These are phyloP conservation scores for Coemansia sp. DNA, from an alignment of 192 early-diverging fungal species.

Conservation along the genomic window DNA sequence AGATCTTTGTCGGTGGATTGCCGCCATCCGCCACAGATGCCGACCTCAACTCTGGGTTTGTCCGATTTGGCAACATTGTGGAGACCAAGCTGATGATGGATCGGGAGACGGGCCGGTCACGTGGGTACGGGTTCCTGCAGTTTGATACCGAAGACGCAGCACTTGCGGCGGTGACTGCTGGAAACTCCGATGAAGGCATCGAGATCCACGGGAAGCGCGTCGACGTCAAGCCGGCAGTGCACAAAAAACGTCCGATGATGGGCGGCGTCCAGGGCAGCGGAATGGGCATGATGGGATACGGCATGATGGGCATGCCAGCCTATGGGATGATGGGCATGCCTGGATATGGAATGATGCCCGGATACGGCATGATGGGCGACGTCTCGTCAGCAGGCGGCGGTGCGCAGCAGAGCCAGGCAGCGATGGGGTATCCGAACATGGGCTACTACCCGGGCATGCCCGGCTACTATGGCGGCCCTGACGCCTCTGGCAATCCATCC, in stretches of 20 bases:
- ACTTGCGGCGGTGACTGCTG: conserved; percentile 35
- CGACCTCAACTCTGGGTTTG: conserved; percentile 82
- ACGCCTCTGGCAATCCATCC: conserved; percentile 7
- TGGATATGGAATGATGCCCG: conserved; percentile 25
- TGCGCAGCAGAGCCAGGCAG: conserved; percentile 21
- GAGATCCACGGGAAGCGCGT: conserved; percentile 54
- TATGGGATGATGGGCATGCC: conserved; percentile 26
- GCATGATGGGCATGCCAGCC: conserved; percentile 6
- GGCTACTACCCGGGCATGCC: conserved; percentile 41
- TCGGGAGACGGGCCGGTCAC: conserved; percentile 78
- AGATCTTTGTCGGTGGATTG: conserved; percentile 93
- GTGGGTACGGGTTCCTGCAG: conserved; percentile 91
- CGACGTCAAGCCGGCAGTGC: conserved; percentile 48
- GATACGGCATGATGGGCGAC: conserved; percentile 17
- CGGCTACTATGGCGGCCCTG: conserved; percentile 31
- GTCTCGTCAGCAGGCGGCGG: conserved; percentile 15
- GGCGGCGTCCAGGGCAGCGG: not conserved
- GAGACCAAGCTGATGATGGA: conserved; percentile 89
- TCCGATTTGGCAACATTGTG: conserved; percentile 79
- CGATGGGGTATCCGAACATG: conserved; percentile 31
- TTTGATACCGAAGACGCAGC: conserved; percentile 81
- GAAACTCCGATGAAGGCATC: conserved; percentile 41
- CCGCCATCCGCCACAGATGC: conserved; percentile 82
- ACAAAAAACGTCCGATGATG: conserved; percentile 41
- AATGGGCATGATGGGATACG: conserved; percentile 11